A percentile compares a stretch with the other conserved stretches of the same genome.
Evolutionary conservation across 148 eudicot species (phyloP).

Genomic region (Vaccinium vitisidaea): DNA sequence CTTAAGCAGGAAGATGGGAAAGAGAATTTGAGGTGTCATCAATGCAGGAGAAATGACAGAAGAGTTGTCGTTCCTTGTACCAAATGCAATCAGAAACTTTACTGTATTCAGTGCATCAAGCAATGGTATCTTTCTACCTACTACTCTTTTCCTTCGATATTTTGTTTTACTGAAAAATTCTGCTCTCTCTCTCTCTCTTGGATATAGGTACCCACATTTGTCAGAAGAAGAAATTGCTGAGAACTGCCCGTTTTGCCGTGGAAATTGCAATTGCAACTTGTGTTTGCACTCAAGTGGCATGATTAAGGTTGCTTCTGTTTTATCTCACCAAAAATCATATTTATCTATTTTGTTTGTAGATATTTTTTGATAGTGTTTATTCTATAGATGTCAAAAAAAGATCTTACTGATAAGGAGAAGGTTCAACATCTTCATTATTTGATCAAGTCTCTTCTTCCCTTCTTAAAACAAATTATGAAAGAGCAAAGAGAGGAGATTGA

Average conservation of each 20-base stretch:
- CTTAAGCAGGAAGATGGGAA: slow-evolving; percentile 33
- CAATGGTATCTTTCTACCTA: slow-evolving; percentile 48
- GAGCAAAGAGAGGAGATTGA: slow-evolving; percentile 60
- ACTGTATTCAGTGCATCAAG: slow-evolving; percentile 65
- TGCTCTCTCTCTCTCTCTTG: background rate
- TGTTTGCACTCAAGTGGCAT: slow-evolving; percentile 59
- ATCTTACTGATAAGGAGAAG: slow-evolving; percentile 44
- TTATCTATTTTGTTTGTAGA: background rate
- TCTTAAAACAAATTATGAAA: slow-evolving; percentile 45
- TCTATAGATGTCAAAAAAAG: slow-evolving; percentile 53
- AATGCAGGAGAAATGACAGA: slow-evolving; percentile 58
- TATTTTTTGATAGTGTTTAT: background rate
- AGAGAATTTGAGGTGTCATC: slow-evolving; percentile 52
- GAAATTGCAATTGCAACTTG: slow-evolving; percentile 69
- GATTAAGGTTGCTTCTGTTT: slow-evolving; percentile 40
- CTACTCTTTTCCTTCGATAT: slow-evolving; percentile 7
- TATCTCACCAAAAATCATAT: background rate
- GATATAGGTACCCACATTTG: slow-evolving; percentile 57
- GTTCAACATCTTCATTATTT: slow-evolving; percentile 52
- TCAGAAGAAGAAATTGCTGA: slow-evolving; percentile 60
- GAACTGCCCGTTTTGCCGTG: slow-evolving; percentile 69
- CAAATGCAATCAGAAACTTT: slow-evolving; percentile 48
- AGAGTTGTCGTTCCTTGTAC: slow-evolving; percentile 60
- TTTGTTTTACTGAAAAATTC: background rate
- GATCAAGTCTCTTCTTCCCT: slow-evolving; percentile 54